A percentile compares a stretch with the other conserved stretches of the same genome.
phyloP scores from a whole-genome alignment of 257 asterid species.

The Leptodermis oblonga region DNA sequence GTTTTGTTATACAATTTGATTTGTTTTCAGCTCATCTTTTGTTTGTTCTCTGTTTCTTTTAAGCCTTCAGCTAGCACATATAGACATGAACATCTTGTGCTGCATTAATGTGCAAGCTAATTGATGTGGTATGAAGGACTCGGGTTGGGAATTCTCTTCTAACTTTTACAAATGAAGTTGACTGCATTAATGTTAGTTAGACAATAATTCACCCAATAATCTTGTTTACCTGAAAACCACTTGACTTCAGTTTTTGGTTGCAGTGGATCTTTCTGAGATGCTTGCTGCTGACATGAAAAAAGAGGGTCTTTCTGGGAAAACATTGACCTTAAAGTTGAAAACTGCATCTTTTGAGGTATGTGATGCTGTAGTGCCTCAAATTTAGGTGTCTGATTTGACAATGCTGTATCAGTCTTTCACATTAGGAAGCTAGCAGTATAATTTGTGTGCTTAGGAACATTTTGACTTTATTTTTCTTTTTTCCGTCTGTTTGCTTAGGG shows the following conservation, averaged over 20 bases:
- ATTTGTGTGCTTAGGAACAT: background rate
- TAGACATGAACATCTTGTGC: background rate
- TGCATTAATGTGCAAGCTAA: background rate
- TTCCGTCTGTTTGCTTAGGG: background rate
- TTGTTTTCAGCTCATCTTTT: background rate
- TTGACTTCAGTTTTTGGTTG: conserved; percentile 21
- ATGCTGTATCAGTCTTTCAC: background rate
- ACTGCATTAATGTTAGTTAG: background rate
- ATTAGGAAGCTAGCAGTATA: background rate
- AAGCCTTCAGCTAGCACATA: background rate
- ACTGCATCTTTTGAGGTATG: conserved; percentile 84
- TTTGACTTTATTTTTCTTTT: background rate
- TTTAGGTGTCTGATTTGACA: background rate
- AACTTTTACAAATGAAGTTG: background rate
- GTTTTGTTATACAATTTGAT: background rate
- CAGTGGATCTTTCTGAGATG: conserved; percentile 82
- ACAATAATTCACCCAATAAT: background rate
- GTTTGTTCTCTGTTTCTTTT: background rate
- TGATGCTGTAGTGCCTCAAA: background rate
- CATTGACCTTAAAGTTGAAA: conserved; percentile 86
- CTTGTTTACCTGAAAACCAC: conserved; percentile 4
- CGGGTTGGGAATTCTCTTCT: background rate
- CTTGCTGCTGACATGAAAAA: conserved; percentile 77
- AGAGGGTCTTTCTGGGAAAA: conserved; percentile 76
- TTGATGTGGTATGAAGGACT: background rate